Percentiles rank a stretch among this genome's conserved stretches.
Evolutionary conservation across 78 protist genomes (phyloP).

Genomic region (Paulinella micropora): DNA sequence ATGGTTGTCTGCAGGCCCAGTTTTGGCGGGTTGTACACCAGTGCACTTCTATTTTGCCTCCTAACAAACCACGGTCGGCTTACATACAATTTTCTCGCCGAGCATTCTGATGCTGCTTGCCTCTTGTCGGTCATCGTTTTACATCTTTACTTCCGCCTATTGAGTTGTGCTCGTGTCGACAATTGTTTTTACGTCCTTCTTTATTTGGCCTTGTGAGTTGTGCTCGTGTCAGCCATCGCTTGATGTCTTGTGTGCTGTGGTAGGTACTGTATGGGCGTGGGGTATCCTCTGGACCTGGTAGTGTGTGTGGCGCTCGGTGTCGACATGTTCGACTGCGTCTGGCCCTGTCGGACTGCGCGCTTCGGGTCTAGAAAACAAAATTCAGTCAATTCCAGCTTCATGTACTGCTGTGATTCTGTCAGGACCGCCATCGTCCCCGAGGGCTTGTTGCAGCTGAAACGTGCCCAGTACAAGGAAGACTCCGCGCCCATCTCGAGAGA

Average conservation of each 20-base stretch:
- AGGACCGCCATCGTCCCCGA: background rate
- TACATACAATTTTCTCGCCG: background rate
- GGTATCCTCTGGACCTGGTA: slow-evolving; percentile 79
- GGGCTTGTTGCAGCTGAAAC: slow-evolving; percentile 5
- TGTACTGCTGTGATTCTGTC: background rate
- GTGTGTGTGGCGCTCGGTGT: slow-evolving; percentile 84
- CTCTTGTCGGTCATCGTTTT: too few relatives aligned
- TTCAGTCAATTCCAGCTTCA: background rate
- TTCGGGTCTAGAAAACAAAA: too few relatives aligned
- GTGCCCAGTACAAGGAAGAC: background rate
- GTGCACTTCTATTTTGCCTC: background rate
- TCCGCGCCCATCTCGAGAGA: background rate
- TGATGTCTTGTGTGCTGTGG: too few relatives aligned
- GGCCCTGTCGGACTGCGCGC: slow-evolving; percentile 56
- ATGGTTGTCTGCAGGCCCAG: too few relatives aligned
- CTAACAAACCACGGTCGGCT: background rate
- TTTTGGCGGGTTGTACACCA: background rate
- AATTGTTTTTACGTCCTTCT: too few relatives aligned
- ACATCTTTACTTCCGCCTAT: too few relatives aligned
- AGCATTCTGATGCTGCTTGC: too few relatives aligned
- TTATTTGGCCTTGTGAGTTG: too few relatives aligned
- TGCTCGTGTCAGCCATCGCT: too few relatives aligned
- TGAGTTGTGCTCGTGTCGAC: too few relatives aligned
- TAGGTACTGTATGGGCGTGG: slow-evolving; percentile 91
- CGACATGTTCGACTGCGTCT: slow-evolving; percentile 96